These are phyloP conservation scores for Angomonas deanei DNA, from an alignment of 208 protist species.

Conservation along the genomic window DNA sequence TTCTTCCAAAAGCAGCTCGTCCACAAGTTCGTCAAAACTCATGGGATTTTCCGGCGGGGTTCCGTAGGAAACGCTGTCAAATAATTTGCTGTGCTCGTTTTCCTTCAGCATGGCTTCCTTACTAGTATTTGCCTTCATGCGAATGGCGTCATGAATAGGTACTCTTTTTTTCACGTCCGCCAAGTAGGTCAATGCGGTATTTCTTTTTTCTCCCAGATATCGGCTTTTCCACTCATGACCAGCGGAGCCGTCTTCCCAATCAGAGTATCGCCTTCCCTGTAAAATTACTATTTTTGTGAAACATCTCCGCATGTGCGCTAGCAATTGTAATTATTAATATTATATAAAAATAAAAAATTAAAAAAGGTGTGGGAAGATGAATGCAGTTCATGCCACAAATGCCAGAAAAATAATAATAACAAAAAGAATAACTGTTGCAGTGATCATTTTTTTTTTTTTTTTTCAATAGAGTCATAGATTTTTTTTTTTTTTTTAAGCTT, in stretches of 20 bases:
- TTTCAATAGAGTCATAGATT: neutral
- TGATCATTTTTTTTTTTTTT: slow-evolving; percentile 3
- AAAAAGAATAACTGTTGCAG: slow-evolving; percentile 4
- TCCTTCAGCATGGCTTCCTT: neutral
- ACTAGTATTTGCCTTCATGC: neutral
- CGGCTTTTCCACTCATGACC: neutral
- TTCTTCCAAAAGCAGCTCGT: neutral
- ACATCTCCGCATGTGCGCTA: too few species aligned
- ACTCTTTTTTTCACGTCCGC: neutral
- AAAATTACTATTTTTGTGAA: too few species aligned
- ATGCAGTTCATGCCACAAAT: too few species aligned
- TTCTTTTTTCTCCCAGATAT: neutral
- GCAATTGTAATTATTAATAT: neutral
- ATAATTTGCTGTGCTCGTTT: neutral
- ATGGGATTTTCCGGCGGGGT: neutral
- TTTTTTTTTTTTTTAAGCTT: neutral
- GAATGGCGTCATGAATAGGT: slow-evolving; percentile 4
- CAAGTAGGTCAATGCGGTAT: neutral
- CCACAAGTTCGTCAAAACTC: neutral
- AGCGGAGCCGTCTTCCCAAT: neutral
- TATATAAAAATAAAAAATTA: slow-evolving; percentile 2
- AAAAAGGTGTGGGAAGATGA: neutral
- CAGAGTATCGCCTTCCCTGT: neutral
- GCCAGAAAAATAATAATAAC: slow-evolving; percentile 3
- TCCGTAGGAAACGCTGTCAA: neutral